Conservation (phyloP, 2,329 filamentous ascomycete species). For the Sclerotinia borealis region DNA sequence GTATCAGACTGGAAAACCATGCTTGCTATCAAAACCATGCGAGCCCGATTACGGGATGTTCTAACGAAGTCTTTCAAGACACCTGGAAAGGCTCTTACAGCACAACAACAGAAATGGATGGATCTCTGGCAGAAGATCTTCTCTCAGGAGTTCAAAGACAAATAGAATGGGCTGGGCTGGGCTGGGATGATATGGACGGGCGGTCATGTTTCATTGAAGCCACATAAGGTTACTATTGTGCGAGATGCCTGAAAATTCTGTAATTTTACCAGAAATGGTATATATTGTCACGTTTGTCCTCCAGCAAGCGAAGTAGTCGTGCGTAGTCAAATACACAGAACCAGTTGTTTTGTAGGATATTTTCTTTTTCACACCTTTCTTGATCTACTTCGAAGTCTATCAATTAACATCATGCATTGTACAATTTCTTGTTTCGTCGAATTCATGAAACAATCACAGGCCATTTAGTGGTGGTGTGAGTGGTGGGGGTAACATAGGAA, state of each 20-base stretch:
- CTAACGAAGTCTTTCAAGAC: conserved; percentile 64
- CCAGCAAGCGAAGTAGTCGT: neutral
- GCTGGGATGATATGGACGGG: neutral
- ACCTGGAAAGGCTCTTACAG: conserved; percentile 55
- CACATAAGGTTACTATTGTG: neutral
- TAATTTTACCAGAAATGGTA: neutral
- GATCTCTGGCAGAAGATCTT: conserved; percentile 70
- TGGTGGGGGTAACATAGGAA: too few species aligned
- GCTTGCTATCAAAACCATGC: conserved; percentile 79
- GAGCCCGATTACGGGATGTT: conserved; percentile 67
- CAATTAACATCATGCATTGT: too few species aligned
- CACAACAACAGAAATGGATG: conserved; percentile 67
- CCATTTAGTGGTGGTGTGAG: too few species aligned
- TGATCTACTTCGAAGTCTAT: too few species aligned
- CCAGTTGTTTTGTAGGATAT: neutral
- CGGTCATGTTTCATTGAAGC: neutral
- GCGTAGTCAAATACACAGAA: neutral
- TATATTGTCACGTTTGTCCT: neutral
- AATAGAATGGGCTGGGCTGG: conserved; percentile 14
- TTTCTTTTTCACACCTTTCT: neutral
- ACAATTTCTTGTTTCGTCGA: too few species aligned
- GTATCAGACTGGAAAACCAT: conserved; percentile 85
- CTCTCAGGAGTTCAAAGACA: conserved; percentile 34
- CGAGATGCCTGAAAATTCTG: neutral
- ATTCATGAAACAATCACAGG: too few species aligned